phyloP scores from a whole-genome alignment of 176 grass and related monocot species.

The Poa pratensis region DNA sequence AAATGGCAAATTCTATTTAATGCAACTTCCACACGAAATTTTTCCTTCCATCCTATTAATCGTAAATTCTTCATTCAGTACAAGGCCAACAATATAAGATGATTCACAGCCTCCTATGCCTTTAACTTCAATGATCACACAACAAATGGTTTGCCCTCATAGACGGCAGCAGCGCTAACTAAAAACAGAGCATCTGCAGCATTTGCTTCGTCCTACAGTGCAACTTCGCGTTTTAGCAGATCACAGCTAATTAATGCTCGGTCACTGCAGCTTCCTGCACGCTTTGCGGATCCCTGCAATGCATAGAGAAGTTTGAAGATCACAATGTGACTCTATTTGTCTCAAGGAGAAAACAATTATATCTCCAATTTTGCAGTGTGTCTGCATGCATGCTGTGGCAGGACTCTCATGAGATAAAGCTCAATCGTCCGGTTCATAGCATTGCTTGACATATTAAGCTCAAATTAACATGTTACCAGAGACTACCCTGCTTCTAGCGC shows the following conservation, averaged over 20 bases:
- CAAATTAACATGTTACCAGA: not conserved
- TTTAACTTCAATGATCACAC: not conserved
- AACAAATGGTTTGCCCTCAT: not conserved
- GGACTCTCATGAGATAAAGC: not conserved
- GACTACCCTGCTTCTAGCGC: not conserved
- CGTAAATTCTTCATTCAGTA: not conserved
- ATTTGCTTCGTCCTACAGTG: not conserved
- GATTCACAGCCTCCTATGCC: not conserved
- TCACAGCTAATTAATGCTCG: not conserved
- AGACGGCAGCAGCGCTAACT: not conserved
- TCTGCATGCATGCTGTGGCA: not conserved
- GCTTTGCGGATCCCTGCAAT: slow-evolving; percentile 22
- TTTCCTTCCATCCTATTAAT: no score
- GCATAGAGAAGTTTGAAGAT: not conserved
- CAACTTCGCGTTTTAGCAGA: not conserved
- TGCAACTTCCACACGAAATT: not conserved
- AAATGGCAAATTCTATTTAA: not conserved
- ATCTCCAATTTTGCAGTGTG: not conserved
- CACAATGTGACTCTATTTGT: not conserved
- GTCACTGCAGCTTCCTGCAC: not conserved
- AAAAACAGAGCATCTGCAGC: not conserved
- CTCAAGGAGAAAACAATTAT: not conserved
- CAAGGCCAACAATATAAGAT: not conserved
- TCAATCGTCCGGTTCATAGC: not conserved
- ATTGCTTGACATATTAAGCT: not conserved